These are phyloP conservation scores for Uronychia setigera DNA, from an alignment of 73 alveolate species.

Conservation along the genomic window DNA sequence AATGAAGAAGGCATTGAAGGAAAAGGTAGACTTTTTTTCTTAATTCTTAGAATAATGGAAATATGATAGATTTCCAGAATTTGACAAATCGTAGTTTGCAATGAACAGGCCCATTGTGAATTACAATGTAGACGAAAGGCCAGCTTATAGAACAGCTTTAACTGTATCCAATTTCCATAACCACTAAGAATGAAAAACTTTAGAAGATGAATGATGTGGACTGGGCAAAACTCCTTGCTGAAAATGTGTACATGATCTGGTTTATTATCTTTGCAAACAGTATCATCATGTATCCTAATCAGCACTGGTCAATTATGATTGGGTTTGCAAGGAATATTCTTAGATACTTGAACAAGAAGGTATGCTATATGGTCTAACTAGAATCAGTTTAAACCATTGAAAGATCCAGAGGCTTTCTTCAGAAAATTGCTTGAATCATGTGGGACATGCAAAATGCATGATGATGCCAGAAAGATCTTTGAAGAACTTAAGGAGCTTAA, in stretches of 20 bases:
- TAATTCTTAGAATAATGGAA: slow-evolving; percentile 16
- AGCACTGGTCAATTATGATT: slow-evolving; percentile 50
- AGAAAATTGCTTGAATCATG: slow-evolving; percentile 76
- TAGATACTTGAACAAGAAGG: slow-evolving; percentile 37
- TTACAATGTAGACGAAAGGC: slow-evolving; percentile 38
- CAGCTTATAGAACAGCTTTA: not conserved
- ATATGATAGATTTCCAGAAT: slow-evolving; percentile 56
- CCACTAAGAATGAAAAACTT: slow-evolving; percentile 26
- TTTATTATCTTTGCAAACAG: slow-evolving; percentile 4
- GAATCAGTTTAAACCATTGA: slow-evolving; percentile 30
- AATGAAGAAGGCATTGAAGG: slow-evolving; percentile 46
- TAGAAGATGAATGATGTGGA: slow-evolving; percentile 63
- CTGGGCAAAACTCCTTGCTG: slow-evolving; percentile 66
- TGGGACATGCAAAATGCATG: slow-evolving; percentile 68
- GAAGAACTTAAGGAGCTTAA: slow-evolving; percentile 60
- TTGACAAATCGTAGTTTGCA: slow-evolving; percentile 27
- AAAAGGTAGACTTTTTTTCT: not conserved
- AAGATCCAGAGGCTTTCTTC: slow-evolving; percentile 64
- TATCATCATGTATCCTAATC: slow-evolving; percentile 32
- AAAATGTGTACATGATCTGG: slow-evolving; percentile 63
- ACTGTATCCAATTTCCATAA: not conserved
- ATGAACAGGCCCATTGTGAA: slow-evolving; percentile 55
- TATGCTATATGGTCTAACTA: not conserved
- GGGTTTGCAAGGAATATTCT: slow-evolving; percentile 48
- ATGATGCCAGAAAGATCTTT: slow-evolving; percentile 52